Evolutionary conservation across 768 basidiomycete genomes (phyloP).

Genomic region (Phanerochaete sordida): DNA sequence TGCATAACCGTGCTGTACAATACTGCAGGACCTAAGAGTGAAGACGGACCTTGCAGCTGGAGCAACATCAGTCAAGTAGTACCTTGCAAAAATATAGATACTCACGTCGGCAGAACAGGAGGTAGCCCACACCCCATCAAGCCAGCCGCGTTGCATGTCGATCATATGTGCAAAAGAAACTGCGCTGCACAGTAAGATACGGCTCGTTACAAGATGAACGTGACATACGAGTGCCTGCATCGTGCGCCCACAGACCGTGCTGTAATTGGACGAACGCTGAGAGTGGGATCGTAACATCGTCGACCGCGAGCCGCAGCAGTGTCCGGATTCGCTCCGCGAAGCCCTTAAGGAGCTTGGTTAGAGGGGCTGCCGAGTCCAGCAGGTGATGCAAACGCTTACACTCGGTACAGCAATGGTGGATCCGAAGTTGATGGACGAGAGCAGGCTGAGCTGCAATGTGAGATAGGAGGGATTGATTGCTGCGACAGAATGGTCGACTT

Average conservation of each 20-base stretch:
- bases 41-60: conserved; percentile 17
- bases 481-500: not conserved
- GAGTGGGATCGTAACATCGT: conserved; percentile 33
- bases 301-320: conserved; percentile 38
- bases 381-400: not conserved
- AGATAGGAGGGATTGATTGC: not conserved
- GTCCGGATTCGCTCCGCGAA: conserved; percentile 24
- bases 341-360: not conserved
- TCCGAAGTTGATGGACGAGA: not conserved
- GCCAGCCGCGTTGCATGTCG: conserved; percentile 43
- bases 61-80: not conserved
- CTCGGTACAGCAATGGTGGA: not conserved
- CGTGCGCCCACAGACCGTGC: conserved; percentile 51
- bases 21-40: conserved; percentile 17
- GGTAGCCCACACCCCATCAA: conserved; percentile 44
- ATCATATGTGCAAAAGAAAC: conserved; percentile 30
- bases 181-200: conserved; percentile 16
- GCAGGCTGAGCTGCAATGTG: not conserved
- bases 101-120: not conserved
- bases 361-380: not conserved
- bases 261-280: conserved; percentile 49
- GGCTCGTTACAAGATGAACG: not conserved
- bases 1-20: conserved; percentile 11
- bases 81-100: not conserved
- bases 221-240: conserved; percentile 38